Base-by-base conservation (phyloP, 2,329 filamentous ascomycete genomes). In the Coniosporium tulheliwenetii region DNA sequence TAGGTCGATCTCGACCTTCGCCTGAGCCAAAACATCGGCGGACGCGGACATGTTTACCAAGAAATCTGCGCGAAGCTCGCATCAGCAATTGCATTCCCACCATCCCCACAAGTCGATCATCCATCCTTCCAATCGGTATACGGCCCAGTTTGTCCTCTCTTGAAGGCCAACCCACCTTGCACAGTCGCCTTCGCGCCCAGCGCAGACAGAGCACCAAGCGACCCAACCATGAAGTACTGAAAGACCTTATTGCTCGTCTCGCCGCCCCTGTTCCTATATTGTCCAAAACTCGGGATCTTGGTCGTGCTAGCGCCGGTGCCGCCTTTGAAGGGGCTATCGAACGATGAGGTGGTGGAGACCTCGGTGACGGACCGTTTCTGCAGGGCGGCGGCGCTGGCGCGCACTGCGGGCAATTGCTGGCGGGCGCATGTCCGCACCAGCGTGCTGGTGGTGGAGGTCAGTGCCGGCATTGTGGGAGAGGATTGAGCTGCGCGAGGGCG, bases 11-110 rank as follows among this genome's bases (percentile, higher is more conserved):
- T 98, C 91, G 54, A 98, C 91, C 81, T 98, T 98, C 66, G 91
- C 91, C 79, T 95, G 93, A 62, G 93, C 91, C 69, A 98, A 70
- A 60, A 98, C 86, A 60, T 98, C 91, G 67, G 91, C 91, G 47
- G 91, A 98, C 48, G 91, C 91, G 57, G 89, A 93, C 93, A 98
- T 96, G 79, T 95, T 98, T 71, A 94, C 85, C 50, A 98, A 76
- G 77, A 98, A 98, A 70, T 98, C 91, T 98, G 66, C 50, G 51
- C 40, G 47, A 45, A 47, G 44, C 51, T 36, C 34, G 19, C 52
- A 46, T 42, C 44, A 48, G 51, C 54, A 56, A 56, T 60, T 52
- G 53, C 46, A 39, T 19, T 44, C 46, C 39, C 43, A 41, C 8
- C 13, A 5, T 36, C 31, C 15, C 33, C 35, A 43, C 5, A 40